Evolutionary conservation across 23 red algal species (phyloP), one percentile per base, ranked within the genome.

Genomic region (Gracilaria gracilis): DNA sequence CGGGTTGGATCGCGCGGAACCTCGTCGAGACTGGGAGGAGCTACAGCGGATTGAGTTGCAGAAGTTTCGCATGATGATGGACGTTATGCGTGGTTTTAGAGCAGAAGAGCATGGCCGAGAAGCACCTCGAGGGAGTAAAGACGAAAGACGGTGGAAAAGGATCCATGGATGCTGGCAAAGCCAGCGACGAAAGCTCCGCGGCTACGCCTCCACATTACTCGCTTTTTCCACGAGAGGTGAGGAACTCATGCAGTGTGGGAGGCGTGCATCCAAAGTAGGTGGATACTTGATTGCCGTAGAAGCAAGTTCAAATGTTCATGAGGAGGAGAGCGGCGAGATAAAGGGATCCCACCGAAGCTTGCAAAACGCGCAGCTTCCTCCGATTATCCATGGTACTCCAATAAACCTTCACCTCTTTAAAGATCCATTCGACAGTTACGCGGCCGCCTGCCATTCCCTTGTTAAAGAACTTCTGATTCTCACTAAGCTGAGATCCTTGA

Each of bases 201-300:
- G 44, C 44, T 5, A 48, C 5, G 44, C 44, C 44, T 5, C 44
- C 7, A 5, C 12, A 48, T 8, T 5, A 8, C 16, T 20, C 17
- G 17, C 51, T 46, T 1, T 6, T 55, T 15, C 9, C 51, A 15
- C 51, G 14, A n/a, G 24, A 0, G 40, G 40, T 47, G 20, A 82
- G 20, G 12, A 0, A 82, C 24, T 61, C 49, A 21, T 54, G 0
- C 29, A 82, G 47, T 61, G 44, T 0, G 14, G 78, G 78, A 4
- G 4, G 78, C 14, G 38, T 33, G 23, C 2, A 82, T 0, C 28
- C 20, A 36, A 61, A 82, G 78, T 59, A 57, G 8, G 20, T 17
- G 24, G 49, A 82, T 23, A 31, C 51, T 59, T 82, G 78, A 9
- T 82, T 82, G 21, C 78, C 78, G 57, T 82, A 82, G 14, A 39